phyloP scores from a whole-genome alignment of 257 asterid species.

The Salvia splendens region DNA sequence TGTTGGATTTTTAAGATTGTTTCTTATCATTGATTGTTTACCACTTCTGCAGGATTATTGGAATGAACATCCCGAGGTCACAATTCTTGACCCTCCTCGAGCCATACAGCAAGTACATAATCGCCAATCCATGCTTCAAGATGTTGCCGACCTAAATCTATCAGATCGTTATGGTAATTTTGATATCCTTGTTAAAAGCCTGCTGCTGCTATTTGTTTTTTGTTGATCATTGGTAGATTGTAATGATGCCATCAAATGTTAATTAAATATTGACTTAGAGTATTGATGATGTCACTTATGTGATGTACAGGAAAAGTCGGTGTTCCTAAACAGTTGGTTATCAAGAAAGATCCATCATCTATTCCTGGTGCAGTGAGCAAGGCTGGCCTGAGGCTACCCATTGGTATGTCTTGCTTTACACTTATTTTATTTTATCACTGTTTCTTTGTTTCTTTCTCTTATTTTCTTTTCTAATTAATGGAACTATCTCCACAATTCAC shows the following conservation, averaged over 20 bases:
- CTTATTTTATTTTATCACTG: background rate
- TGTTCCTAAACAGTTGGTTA: conserved; percentile 92
- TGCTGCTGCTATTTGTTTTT: conserved; percentile 7
- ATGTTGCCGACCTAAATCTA: conserved; percentile 79
- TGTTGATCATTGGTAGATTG: background rate
- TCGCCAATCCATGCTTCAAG: conserved; percentile 96
- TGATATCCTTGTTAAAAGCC: background rate
- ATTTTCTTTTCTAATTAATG: background rate
- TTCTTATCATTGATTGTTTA: conserved; percentile 4
- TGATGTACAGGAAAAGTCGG: conserved; percentile 67
- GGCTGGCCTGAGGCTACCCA: conserved; percentile 77
- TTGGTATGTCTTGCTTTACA: conserved; percentile 51
- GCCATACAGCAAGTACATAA: conserved; percentile 81
- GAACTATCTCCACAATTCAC: background rate
- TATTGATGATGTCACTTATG: conserved; percentile 4
- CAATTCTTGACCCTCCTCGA: conserved; percentile 96
- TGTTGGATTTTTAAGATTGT: background rate
- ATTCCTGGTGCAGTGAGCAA: conserved; percentile 69
- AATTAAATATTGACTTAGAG: background rate
- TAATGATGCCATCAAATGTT: background rate
- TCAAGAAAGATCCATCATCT: conserved; percentile 82
- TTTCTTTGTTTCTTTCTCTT: background rate
- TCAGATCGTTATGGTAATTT: conserved; percentile 70
- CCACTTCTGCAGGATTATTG: conserved; percentile 70
- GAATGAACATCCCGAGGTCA: conserved; percentile 84